phyloP scores from a whole-genome alignment of 2,329 filamentous ascomycete genomes.

The Bertia moriformis region DNA sequence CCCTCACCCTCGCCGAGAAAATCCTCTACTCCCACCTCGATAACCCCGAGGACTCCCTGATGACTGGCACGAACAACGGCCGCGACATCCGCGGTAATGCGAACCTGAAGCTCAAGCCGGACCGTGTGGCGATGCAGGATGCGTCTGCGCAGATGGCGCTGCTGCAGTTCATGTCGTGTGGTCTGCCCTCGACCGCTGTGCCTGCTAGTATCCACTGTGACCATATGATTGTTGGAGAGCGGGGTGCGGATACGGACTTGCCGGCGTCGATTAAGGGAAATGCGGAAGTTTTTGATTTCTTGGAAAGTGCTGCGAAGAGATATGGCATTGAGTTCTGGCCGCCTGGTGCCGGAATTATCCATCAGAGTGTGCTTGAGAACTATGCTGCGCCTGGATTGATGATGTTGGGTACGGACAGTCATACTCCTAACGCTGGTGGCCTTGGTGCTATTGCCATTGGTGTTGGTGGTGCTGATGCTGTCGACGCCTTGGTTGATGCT shows the following conservation, averaged over 20 bases:
- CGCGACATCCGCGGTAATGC: conserved; percentile 52
- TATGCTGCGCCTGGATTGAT: conserved; percentile 61
- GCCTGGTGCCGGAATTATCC: conserved; percentile 56
- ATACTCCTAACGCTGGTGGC: conserved; percentile 62
- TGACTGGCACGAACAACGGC: conserved; percentile 54
- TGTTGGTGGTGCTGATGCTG: conserved; percentile 62
- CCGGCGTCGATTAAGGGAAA: conserved; percentile 58
- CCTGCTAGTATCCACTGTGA: conserved; percentile 67
- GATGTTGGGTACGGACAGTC: conserved; percentile 66
- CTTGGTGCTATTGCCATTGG: conserved; percentile 62
- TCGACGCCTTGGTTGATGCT: conserved; percentile 62
- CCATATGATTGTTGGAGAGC: conserved; percentile 66
- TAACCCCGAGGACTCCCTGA: conserved; percentile 52
- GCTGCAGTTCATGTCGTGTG: conserved; percentile 65
- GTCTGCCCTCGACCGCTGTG: conserved; percentile 53
- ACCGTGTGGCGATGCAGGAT: conserved; percentile 67
- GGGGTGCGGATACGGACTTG: conserved; percentile 55
- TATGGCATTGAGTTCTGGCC: conserved; percentile 62
- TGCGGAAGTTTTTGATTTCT: conserved; percentile 63
- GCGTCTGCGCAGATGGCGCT: conserved; percentile 66
- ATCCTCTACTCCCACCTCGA: conserved; percentile 65
- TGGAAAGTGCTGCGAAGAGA: conserved; percentile 56
- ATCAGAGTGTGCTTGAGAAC: conserved; percentile 64
- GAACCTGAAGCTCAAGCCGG: conserved; percentile 64
- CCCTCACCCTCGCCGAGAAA: conserved; percentile 59